phyloP scores from a whole-genome alignment of 1,139 yeast species.

The Scheffersomyces lignicola region DNA sequence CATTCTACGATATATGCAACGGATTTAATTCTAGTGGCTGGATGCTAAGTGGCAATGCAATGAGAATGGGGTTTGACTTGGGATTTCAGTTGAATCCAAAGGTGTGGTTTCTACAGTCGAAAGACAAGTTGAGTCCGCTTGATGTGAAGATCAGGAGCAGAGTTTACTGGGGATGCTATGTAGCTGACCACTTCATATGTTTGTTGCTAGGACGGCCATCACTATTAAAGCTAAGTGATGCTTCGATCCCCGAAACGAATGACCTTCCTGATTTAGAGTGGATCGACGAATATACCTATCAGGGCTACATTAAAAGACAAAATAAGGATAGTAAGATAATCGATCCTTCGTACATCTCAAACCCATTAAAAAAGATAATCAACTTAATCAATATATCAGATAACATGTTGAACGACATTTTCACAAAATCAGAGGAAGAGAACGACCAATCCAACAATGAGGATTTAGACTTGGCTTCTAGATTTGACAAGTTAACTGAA shows the following conservation, averaged over 20 bases:
- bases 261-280: constrained; percentile 61
- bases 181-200: constrained; percentile 65
- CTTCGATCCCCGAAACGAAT: constrained; percentile 61
- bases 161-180: constrained; percentile 67
- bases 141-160: constrained; percentile 59
- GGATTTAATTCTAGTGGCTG: constrained; percentile 61
- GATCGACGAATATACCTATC: constrained; percentile 49
- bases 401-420: constrained; percentile 55
- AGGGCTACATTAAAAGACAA: constrained; percentile 19
- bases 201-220: constrained; percentile 61
- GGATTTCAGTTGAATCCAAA: constrained; percentile 65
- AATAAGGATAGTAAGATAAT: constrained; percentile 7
- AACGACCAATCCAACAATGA: constrained; percentile 24
- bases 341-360: constrained; percentile 41
- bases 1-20: constrained; percentile 57
- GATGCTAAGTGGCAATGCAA: constrained; percentile 62
- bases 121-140: constrained; percentile 29
- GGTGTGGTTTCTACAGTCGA: constrained; percentile 49
- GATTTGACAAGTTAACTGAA: constrained; percentile 39
- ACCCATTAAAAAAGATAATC: constrained; percentile 47
- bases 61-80: constrained; percentile 63
- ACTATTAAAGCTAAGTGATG: constrained; percentile 54
- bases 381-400: constrained; percentile 54
- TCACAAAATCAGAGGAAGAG: constrained; percentile 34
- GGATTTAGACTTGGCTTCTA: constrained; percentile 32